Percentiles rank a stretch among this genome's conserved stretches.
Evolutionary conservation across 2,329 filamentous ascomycete species (phyloP).

Genomic region (Aphanocladium album): DNA sequence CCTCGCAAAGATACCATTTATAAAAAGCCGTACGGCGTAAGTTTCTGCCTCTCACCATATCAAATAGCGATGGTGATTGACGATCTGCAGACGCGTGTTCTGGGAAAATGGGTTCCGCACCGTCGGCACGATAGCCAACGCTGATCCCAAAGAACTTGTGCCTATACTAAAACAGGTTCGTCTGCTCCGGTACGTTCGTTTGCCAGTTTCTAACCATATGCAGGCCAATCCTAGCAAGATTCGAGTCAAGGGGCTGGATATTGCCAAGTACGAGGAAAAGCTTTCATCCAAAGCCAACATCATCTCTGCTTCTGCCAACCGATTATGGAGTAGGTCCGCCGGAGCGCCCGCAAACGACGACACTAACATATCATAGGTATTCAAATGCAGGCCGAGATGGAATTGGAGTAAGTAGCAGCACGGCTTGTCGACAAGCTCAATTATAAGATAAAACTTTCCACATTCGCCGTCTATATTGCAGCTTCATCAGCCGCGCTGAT

Average conservation of each 20-base stretch:
- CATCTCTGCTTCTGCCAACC: conserved; percentile 64
- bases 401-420: conserved; percentile 34
- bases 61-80: no score
- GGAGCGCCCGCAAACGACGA: not conserved
- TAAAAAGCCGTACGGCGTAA: conserved; percentile 71
- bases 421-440: not conserved
- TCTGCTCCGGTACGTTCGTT: not conserved
- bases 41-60: conserved; percentile 21
- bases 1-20: conserved; percentile 65
- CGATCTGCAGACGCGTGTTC: conserved; percentile 54
- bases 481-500: no score
- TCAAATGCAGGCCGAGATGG: conserved; percentile 47
- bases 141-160: conserved; percentile 61
- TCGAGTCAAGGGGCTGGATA: conserved; percentile 48
- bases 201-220: conserved; percentile 2
- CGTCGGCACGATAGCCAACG: conserved; percentile 63
- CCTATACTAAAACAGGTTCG: conserved; percentile 63
- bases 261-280: conserved; percentile 58
- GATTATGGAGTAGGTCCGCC: conserved; percentile 57
- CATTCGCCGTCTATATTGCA: no score
- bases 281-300: conserved; percentile 60
- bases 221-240: conserved; percentile 64
- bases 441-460: no score
- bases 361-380: conserved; percentile 33
- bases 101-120: conserved; percentile 73